phyloP scores from a whole-genome alignment of 108 stramenopile species.

The Nitzschia sp. region DNA sequence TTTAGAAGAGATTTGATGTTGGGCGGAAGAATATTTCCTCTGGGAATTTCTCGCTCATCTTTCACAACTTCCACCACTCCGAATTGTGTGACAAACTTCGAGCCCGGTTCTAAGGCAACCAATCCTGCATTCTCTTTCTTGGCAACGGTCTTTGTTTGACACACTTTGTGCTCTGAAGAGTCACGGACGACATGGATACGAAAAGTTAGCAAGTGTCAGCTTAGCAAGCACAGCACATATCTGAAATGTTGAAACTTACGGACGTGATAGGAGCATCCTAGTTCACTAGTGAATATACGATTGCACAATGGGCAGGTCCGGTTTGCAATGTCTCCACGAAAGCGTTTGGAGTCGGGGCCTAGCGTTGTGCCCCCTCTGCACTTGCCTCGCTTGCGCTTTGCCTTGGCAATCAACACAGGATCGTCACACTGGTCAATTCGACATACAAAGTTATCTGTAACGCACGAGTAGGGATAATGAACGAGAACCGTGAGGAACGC shows the following conservation, averaged over 20 bases:
- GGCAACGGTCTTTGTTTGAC: slow-evolving; percentile 1
- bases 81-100: slow-evolving; percentile 51
- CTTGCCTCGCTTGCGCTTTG: background rate
- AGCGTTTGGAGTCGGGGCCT: slow-evolving; percentile 9
- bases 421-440: slow-evolving; percentile 12
- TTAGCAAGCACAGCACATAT: background rate
- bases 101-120: slow-evolving; percentile 49
- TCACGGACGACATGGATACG: background rate
- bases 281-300: slow-evolving; percentile 41
- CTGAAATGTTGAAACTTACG: too few species aligned
- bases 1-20: background rate
- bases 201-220: background rate
- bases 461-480: too few species aligned
- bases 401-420: background rate
- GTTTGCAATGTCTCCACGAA: slow-evolving; percentile 36
- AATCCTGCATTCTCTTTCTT: slow-evolving; percentile 9
- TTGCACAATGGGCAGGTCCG: slow-evolving; percentile 59
- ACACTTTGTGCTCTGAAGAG: slow-evolving; percentile 31
- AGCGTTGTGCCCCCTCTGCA: background rate
- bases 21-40: background rate
- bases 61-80: slow-evolving; percentile 76
- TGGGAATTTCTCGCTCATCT: slow-evolving; percentile 55
- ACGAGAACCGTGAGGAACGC: background rate
- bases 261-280: slow-evolving; percentile 51
- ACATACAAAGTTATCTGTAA: slow-evolving; percentile 29